These are phyloP conservation scores for Apiotrichum domesticum DNA, from an alignment of 1,284 basidiomycete genomes.

Conservation along the genomic window DNA sequence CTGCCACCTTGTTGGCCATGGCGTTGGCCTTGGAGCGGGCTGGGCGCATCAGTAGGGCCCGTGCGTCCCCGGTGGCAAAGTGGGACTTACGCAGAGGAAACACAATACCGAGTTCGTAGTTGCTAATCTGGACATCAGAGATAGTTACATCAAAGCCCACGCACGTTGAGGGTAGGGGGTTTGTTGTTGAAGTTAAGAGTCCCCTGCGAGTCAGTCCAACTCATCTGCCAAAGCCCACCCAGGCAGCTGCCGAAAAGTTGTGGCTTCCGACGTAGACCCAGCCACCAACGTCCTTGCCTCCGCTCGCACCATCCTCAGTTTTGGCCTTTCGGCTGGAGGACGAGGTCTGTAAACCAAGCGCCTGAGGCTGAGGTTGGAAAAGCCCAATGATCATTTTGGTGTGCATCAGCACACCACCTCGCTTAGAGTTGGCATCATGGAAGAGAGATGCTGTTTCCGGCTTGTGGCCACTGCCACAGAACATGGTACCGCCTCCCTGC, in stretches of 20 bases:
- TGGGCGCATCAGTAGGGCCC: conserved; percentile 4
- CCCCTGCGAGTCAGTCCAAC: conserved; percentile 22
- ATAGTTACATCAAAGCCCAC: not conserved
- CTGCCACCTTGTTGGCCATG: conserved; percentile 34
- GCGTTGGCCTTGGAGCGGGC: conserved; percentile 24
- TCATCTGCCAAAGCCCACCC: conserved; percentile 23
- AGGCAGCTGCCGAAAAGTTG: conserved; percentile 42
- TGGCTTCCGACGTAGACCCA: conserved; percentile 45
- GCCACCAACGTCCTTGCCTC: conserved; percentile 27
- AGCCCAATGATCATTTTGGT: conserved; percentile 42
- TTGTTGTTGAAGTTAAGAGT: conserved; percentile 35
- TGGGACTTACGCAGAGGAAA: conserved; percentile 38
- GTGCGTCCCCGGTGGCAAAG: not conserved
- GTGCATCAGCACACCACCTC: conserved; percentile 46
- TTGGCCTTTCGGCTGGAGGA: conserved; percentile 26
- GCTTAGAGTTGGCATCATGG: conserved; percentile 44
- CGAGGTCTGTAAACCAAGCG: conserved; percentile 3
- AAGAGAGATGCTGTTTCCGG: conserved; percentile 29
- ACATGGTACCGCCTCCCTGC: conserved; percentile 45
- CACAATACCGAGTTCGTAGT: conserved; percentile 46
- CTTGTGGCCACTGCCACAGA: conserved; percentile 32
- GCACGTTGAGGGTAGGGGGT: conserved; percentile 23
- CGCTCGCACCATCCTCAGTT: conserved; percentile 18
- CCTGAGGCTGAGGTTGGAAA: conserved; percentile 27
- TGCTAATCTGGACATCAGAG: conserved; percentile 18